A percentile compares a stretch with the other conserved stretches of the same genome.
Conservation (phyloP, 2,329 filamentous ascomycete species). For the Fusarium buharicum region DNA sequence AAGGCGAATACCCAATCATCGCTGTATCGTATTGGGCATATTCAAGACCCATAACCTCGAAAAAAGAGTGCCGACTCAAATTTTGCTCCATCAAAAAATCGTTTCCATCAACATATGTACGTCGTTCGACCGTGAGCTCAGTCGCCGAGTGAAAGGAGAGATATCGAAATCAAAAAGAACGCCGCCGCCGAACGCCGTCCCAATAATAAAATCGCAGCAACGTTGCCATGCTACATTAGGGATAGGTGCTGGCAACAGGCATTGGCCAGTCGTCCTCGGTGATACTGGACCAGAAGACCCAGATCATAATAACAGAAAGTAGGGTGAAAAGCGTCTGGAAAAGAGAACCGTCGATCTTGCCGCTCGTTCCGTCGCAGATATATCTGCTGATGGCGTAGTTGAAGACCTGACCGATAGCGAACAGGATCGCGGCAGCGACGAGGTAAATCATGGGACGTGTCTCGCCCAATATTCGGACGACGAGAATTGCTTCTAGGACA, state of each 20-base stretch:
- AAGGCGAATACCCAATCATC: constrained; percentile 41
- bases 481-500: constrained; percentile 82
- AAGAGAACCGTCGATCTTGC: constrained; percentile 90
- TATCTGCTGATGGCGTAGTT: constrained; percentile 93
- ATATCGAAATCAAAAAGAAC: constrained; percentile 43
- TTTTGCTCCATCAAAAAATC: constrained; percentile 41
- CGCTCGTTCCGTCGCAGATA: constrained; percentile 83
- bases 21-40: constrained; percentile 18
- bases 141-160: constrained; percentile 45
- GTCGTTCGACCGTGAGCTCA: constrained; percentile 43
- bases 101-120: constrained; percentile 45
- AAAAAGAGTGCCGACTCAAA: constrained; percentile 33
- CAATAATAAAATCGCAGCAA: constrained; percentile 31
- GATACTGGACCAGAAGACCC: constrained; percentile 98
- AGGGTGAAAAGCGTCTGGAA: constrained; percentile 96
- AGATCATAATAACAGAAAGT: constrained; percentile 81
- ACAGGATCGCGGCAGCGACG: constrained; percentile 76
- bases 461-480: constrained; percentile 87
- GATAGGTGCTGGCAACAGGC: constrained; percentile 57
- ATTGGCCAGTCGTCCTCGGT: constrained; percentile 98
- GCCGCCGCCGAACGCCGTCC: constrained; percentile 44
- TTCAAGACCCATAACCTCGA: constrained; percentile 10
- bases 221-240: constrained; percentile 36
- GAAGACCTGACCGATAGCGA: constrained; percentile 94
- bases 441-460: constrained; percentile 93